Percentiles rank a stretch among this genome's conserved stretches.
These are phyloP conservation scores for Parathielavia hyrcaniae DNA, from an alignment of 495 filamentous ascomycete genomes.

Conservation along the genomic window DNA sequence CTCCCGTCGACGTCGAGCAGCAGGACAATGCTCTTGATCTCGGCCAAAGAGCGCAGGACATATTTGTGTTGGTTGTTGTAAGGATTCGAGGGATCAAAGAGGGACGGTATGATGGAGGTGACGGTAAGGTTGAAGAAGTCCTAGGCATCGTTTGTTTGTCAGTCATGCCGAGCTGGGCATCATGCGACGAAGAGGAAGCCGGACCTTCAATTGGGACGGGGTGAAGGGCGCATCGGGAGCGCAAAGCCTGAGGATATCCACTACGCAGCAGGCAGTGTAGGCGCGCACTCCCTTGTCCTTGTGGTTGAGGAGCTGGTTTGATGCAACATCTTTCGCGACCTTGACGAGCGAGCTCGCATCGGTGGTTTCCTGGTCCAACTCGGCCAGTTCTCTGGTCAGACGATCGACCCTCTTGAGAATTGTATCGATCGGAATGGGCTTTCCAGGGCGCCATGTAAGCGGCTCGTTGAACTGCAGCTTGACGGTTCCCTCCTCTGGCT, in stretches of 20 bases:
- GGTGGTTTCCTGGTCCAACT: slow-evolving; percentile 80
- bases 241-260: slow-evolving; percentile 89
- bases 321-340: slow-evolving; percentile 84
- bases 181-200: slow-evolving; percentile 2
- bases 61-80: slow-evolving; percentile 92
- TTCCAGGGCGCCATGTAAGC: slow-evolving; percentile 87
- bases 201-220: slow-evolving; percentile 78
- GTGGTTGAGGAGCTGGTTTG: slow-evolving; percentile 73
- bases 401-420: slow-evolving; percentile 73
- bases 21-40: slow-evolving; percentile 89
- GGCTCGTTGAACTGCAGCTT: slow-evolving; percentile 72
- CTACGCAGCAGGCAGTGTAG: slow-evolving; percentile 79
- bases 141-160: slow-evolving; percentile 40
- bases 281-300: slow-evolving; percentile 91
- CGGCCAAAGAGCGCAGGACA: slow-evolving; percentile 78
- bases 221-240: slow-evolving; percentile 96
- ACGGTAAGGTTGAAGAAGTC: slow-evolving; percentile 91
- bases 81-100: slow-evolving; percentile 80
- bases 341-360: slow-evolving; percentile 72
- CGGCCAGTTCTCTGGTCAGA: slow-evolving; percentile 75
- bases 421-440: slow-evolving; percentile 74
- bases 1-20: slow-evolving; percentile 82
- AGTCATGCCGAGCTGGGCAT: slow-evolving; percentile 6
- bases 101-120: slow-evolving; percentile 70
- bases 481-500: slow-evolving; percentile 27